Evolutionary conservation across 1,284 basidiomycete species (phyloP), one percentile per base, ranked within the genome.

Genomic region (Puccinia polysora): DNA sequence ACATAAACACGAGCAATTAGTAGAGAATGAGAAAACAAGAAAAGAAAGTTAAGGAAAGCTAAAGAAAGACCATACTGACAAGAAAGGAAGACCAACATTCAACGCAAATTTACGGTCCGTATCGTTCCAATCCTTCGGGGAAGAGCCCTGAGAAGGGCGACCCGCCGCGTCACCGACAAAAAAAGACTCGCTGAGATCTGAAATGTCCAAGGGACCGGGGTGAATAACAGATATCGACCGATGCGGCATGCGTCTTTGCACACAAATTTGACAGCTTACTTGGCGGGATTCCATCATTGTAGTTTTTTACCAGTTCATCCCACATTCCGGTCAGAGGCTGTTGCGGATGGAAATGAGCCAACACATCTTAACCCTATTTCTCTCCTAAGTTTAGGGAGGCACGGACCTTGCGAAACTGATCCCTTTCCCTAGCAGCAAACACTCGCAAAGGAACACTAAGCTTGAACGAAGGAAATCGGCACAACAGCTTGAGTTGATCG

Each of bases 141-240:
- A 58, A 50, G 56, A 45, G 32, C 45, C 30, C 10, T 15, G 32
- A 15, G 79, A 79, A 12, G 81, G 80, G 52, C 92, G 84, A 8
- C 92, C 92, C 6, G 92, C 93, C 1, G 91, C 92, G 77, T 97
- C 93, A 4, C 93, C 93, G 2, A 96, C 88, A 77, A 88, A 94
- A 76, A 89, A 88, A 0, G 89, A 88, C 0, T 81, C 69, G 7
- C 15, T 10, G 15, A 38, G 45, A 30, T 55, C 68, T 71, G 45
- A 28, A 45, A 38, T 18, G n/a, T 23, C 36, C 49, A n/a, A 32
- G 20, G 30, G 18, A 43, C n/a, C 32, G 23, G 43, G 45, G 20
- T 30, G 32, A 25, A 49, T 32, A 43, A 52, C 52, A 55, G 64
- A 63, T 36, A 20, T 43, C 34, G 23, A 12, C 23, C 10, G 10